Evolutionary conservation across 495 filamentous ascomycete genomes (phyloP).

Genomic region (Platismatia glauca): DNA sequence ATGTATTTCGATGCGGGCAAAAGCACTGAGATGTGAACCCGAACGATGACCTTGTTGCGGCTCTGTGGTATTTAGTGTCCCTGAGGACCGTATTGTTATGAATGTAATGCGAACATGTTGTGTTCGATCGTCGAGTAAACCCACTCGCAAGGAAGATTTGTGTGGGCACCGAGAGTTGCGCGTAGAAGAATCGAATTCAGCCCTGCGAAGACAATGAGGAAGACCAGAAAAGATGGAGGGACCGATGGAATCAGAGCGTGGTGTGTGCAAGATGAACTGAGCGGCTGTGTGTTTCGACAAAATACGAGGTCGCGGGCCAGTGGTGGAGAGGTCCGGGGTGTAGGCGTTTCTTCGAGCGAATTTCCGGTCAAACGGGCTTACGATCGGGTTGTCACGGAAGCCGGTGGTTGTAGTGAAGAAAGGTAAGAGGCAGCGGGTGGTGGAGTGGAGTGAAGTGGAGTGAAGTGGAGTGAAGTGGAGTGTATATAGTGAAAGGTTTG

Average conservation of each 20-base stretch:
- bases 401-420: not conserved
- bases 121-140: slow-evolving; percentile 16
- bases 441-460: not conserved
- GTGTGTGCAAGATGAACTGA: slow-evolving; percentile 1
- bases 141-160: slow-evolving; percentile 12
- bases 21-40: not conserved
- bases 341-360: not conserved
- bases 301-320: slow-evolving; percentile 6
- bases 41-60: not conserved
- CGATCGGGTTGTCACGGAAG: not conserved
- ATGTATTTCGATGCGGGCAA: not conserved
- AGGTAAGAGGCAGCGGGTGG: not conserved
- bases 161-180: not conserved
- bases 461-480: no score
- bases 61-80: slow-evolving; percentile 20
- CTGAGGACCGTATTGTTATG: slow-evolving; percentile 31
- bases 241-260: slow-evolving; percentile 6
- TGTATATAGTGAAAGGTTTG: not conserved
- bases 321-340: slow-evolving; percentile 1
- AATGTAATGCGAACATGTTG: slow-evolving; percentile 26
- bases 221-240: not conserved
- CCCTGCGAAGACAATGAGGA: not conserved
- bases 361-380: not conserved
- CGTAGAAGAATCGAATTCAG: slow-evolving; percentile 8
- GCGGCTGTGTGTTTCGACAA: slow-evolving; percentile 6